phyloP scores from a whole-genome alignment of 257 asterid species.

The Solanum okadae region DNA sequence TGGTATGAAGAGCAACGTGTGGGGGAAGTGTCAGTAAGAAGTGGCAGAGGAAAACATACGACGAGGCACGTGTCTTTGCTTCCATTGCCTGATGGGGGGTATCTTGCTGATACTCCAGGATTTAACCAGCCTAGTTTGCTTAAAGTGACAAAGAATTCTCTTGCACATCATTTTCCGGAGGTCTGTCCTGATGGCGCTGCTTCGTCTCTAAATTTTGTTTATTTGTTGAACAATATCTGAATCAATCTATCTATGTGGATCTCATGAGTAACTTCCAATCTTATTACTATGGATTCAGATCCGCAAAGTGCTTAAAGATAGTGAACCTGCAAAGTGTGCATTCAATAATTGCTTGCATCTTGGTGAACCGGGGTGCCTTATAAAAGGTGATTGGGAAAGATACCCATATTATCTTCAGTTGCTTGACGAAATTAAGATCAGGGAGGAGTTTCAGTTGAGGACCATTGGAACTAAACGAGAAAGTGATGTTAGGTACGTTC shows the following conservation, averaged over 20 bases:
- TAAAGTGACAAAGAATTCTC: constrained; percentile 81
- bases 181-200: constrained; percentile 22
- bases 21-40: constrained; percentile 84
- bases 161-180: constrained; percentile 79
- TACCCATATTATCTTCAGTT: constrained; percentile 78
- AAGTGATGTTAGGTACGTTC: constrained; percentile 77
- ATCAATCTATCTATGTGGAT: background rate
- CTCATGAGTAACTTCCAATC: background rate
- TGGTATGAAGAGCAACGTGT: constrained; percentile 93
- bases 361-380: constrained; percentile 88
- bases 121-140: constrained; percentile 85
- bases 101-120: constrained; percentile 91
- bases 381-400: constrained; percentile 85
- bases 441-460: constrained; percentile 87
- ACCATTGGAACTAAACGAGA: constrained; percentile 89
- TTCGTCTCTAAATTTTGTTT: background rate
- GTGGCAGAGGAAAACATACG: constrained; percentile 95
- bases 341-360: constrained; percentile 82
- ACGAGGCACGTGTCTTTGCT: constrained; percentile 83
- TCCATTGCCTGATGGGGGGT: constrained; percentile 69
- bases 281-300: constrained; percentile 33
- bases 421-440: constrained; percentile 79
- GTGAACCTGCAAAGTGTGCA: constrained; percentile 46
- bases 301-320: constrained; percentile 48
- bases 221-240: background rate